Conservation (phyloP, 768 basidiomycete species). For the Cyclocybe cylindracea region DNA sequence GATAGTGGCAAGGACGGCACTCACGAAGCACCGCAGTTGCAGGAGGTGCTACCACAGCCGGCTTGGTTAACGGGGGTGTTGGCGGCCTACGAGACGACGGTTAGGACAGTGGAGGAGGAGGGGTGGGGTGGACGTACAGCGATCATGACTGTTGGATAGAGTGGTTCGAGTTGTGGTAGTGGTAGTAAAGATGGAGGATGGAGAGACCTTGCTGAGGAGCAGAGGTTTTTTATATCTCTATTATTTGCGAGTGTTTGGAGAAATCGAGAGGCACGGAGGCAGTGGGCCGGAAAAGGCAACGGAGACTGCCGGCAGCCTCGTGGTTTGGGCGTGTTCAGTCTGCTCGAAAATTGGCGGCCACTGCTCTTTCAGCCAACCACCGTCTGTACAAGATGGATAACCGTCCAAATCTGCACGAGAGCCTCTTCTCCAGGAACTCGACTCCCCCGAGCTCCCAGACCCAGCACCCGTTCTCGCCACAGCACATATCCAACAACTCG, state of each 20-base stretch:
- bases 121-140: slow-evolving; percentile 30
- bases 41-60: slow-evolving; percentile 47
- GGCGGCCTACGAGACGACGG: slow-evolving; percentile 25
- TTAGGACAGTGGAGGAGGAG: slow-evolving; percentile 3
- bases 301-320: slow-evolving; percentile 44
- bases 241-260: slow-evolving; percentile 22
- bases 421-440: slow-evolving; percentile 54
- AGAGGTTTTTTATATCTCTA: slow-evolving; percentile 10
- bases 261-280: slow-evolving; percentile 8
- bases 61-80: slow-evolving; percentile 41
- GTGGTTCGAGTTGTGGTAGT: slow-evolving; percentile 13
- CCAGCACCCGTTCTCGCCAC: slow-evolving; percentile 32
- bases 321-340: slow-evolving; percentile 41
- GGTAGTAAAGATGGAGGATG: slow-evolving; percentile 8
- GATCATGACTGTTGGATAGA: slow-evolving; percentile 33
- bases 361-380: neutral
- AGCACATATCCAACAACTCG: slow-evolving; percentile 36
- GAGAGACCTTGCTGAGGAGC: neutral
- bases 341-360: slow-evolving; percentile 17
- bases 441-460: slow-evolving; percentile 47
- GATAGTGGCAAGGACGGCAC: slow-evolving; percentile 14
- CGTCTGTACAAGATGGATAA: slow-evolving; percentile 35
- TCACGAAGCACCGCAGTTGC: slow-evolving; percentile 55
- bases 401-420: slow-evolving; percentile 43
- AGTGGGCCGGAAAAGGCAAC: slow-evolving; percentile 11